Percentiles rank a stretch among this genome's conserved stretches.
phyloP scores from a whole-genome alignment of 192 early-diverging fungal species.

The Coemansia sp. region DNA sequence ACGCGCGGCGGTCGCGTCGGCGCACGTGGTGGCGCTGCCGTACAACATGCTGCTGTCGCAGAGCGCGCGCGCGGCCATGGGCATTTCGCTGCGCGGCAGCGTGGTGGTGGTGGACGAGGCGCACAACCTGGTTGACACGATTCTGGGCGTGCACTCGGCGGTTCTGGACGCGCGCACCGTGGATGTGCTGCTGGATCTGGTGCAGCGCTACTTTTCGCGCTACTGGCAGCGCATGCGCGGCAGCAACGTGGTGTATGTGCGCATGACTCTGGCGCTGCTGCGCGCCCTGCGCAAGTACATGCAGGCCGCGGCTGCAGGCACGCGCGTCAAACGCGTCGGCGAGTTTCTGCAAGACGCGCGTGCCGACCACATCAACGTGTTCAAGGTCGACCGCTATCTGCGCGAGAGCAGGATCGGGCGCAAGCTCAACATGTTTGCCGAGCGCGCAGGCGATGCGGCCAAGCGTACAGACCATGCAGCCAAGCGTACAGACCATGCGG shows the following conservation, averaged over 20 bases:
- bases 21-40: conserved; percentile 79
- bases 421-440: conserved; percentile 52
- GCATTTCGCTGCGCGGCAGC: conserved; percentile 63
- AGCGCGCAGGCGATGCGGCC: background rate
- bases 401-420: conserved; percentile 62
- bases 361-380: conserved; percentile 80
- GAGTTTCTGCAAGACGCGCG: conserved; percentile 65
- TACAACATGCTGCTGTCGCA: conserved; percentile 81
- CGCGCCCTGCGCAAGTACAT: conserved; percentile 53
- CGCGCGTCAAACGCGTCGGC: conserved; percentile 52
- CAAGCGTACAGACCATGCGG: no score
- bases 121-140: conserved; percentile 71
- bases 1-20: conserved; percentile 45
- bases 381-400: conserved; percentile 69
- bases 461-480: background rate
- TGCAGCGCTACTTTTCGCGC: conserved; percentile 61
- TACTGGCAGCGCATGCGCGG: conserved; percentile 69
- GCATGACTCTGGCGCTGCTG: conserved; percentile 64
- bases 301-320: background rate
- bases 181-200: conserved; percentile 51
- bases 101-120: conserved; percentile 86
- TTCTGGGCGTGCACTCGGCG: conserved; percentile 67
- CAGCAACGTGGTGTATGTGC: conserved; percentile 70
- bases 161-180: conserved; percentile 53
- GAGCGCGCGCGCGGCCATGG: conserved; percentile 68